Base-by-base conservation (phyloP, 139 green algal species). In the Pleodorina starrii region DNA sequence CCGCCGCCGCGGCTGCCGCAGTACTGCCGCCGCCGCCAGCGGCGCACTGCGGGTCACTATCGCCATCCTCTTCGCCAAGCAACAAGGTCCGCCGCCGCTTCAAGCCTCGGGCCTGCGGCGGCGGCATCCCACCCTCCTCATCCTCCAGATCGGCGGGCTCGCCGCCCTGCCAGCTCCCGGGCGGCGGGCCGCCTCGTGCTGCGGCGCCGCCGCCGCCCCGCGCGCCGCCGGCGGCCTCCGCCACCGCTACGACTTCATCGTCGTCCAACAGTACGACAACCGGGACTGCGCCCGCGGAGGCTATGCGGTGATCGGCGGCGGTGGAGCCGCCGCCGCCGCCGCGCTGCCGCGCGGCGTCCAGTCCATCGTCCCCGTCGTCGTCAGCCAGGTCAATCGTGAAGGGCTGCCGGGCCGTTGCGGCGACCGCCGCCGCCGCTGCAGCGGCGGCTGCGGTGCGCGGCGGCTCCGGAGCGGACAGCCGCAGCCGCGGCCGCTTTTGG, bases 371-470 rank as follows among this genome's bases (percentile, higher is more conserved):
- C 2, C 40, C 21, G 46, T 74, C 78, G 35, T 51, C 78, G 36
- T 17, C 54, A 11, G 51, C 78, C 36, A 85, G 54, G 78, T 85
- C 78, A 14, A 85, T 85, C 17, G 76, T 84, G 3, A 84, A 5
- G 10, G 76, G 48, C 4, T 36, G 16, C 5, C 42, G 40, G 5
- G 54, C 9, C 10, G 25, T 1, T n/a, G 25, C 43, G 12, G 73
- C 74, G 2, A 6, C 44, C 44, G 27, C 23, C 7, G 74, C 44
- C 16, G 63, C 11, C 11, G 63, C 32, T 32, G 63, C 21, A 19
- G 5, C 27, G 63, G 63, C 63, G 19, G 63, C 63, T 19, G 19
- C 63, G 32, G 63, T 2, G 5, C 2, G 27, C 35, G 27, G 27
- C 6, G 21, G 63, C 32, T 38, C 48, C 14, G 76, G 76, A 7